Conservation (phyloP, 306 rosid species). For the Cicer bijugum region DNA sequence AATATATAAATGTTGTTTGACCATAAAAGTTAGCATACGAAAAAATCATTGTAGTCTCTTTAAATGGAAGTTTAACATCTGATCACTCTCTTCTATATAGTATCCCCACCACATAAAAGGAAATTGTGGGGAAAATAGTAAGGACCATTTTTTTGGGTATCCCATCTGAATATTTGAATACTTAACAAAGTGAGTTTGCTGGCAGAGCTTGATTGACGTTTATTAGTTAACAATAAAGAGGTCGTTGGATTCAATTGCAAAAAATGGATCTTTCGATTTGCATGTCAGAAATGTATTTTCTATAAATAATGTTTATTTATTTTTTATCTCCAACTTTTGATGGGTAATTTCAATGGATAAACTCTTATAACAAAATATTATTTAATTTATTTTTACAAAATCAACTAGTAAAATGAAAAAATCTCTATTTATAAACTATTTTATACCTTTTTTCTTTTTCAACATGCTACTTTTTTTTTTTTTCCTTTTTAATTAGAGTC, state of each 20-base stretch:
- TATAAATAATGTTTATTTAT: too few relatives aligned
- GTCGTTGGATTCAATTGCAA: neutral
- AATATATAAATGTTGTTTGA: constrained; percentile 20
- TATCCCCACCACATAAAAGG: neutral
- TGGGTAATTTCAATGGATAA: too few relatives aligned
- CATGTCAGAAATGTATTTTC: too few relatives aligned
- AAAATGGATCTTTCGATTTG: too few relatives aligned
- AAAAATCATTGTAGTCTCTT: constrained; percentile 30
- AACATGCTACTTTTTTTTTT: too few relatives aligned
- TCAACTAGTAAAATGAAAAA: too few relatives aligned
- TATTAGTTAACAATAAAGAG: neutral
- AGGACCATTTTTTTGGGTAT: constrained; percentile 4
- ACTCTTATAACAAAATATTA: too few relatives aligned
- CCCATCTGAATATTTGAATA: neutral
- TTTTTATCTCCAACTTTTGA: too few relatives aligned
- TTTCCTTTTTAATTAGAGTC: too few relatives aligned
- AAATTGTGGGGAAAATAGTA: neutral
- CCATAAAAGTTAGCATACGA: constrained; percentile 13
- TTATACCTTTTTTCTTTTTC: too few relatives aligned
- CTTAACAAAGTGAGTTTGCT: constrained; percentile 3
- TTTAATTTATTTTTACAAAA: too few relatives aligned
- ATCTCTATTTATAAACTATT: too few relatives aligned
- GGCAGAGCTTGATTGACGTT: neutral
- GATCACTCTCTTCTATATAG: constrained; percentile 2
- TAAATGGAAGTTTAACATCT: constrained; percentile 30